Conservation (phyloP, 176 grass and related monocot genomes). For the Rhynchospora breviuscula region DNA sequence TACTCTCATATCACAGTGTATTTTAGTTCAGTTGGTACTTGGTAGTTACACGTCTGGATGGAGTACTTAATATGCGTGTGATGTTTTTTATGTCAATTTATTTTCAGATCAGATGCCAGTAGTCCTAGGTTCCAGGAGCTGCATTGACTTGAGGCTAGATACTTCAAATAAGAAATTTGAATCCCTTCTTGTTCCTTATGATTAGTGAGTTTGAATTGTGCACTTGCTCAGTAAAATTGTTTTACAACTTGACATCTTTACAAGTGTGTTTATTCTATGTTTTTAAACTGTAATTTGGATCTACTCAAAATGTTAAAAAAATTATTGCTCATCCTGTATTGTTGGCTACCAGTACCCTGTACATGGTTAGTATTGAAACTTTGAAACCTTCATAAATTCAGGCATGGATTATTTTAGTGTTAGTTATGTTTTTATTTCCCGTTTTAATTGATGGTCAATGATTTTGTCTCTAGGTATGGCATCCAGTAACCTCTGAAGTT, state of each 20-base stretch:
- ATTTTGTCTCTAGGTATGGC: conserved; percentile 49
- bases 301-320: not conserved
- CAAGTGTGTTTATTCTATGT: not conserved
- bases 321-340: not conserved
- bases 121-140: conserved; percentile 51
- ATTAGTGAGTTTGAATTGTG: conserved; percentile 48
- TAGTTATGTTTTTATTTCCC: not conserved
- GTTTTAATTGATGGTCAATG: not conserved
- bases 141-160: conserved; percentile 59
- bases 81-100: conserved; percentile 18
- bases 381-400: not conserved
- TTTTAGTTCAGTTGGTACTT: not conserved
- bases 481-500: conserved; percentile 63
- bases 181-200: conserved; percentile 69
- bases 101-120: conserved; percentile 86
- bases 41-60: not conserved
- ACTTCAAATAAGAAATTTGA: conserved; percentile 49
- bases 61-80: not conserved
- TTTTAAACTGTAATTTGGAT: not conserved
- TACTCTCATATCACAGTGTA: conserved; percentile 14
- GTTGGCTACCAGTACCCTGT: not conserved
- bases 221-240: conserved; percentile 1
- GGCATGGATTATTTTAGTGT: not conserved
- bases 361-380: no score
- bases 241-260: not conserved